These are phyloP conservation scores for Boletus eberwhitei DNA, from an alignment of 768 basidiomycete genomes.

Conservation along the genomic window DNA sequence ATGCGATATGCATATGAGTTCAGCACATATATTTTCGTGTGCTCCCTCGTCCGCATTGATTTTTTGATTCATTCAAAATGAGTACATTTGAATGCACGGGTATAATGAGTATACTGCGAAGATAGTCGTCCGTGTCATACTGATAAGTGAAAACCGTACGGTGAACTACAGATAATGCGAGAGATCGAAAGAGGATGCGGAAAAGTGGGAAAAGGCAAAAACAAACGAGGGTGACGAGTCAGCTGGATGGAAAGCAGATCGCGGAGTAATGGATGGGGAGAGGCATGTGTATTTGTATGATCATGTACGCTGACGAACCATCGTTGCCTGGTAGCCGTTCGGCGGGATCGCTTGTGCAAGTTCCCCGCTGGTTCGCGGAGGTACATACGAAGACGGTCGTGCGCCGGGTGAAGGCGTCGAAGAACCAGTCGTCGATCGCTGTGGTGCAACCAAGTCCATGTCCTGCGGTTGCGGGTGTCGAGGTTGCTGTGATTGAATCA, in stretches of 20 bases:
- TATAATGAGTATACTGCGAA: constrained; percentile 60
- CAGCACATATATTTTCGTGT: neutral
- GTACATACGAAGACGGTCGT: constrained; percentile 52
- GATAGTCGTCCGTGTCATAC: constrained; percentile 60
- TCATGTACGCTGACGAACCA: constrained; percentile 52
- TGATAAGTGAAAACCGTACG: constrained; percentile 41
- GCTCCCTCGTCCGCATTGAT: constrained; percentile 7
- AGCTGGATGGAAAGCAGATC: constrained; percentile 26
- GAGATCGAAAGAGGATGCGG: constrained; percentile 38
- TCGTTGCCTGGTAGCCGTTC: constrained; percentile 44
- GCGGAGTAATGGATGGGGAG: constrained; percentile 15
- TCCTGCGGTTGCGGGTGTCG: constrained; percentile 43
- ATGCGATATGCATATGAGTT: constrained; percentile 36
- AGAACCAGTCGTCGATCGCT: constrained; percentile 39
- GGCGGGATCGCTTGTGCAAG: constrained; percentile 38
- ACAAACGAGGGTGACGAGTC: constrained; percentile 27
- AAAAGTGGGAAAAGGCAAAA: constrained; percentile 22
- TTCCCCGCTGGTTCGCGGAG: constrained; percentile 44
- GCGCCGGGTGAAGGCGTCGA: constrained; percentile 34
- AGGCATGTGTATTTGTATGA: constrained; percentile 7
- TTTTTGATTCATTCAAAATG: constrained; percentile 35
- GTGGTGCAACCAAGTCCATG: constrained; percentile 35
- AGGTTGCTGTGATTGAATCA: constrained; percentile 43
- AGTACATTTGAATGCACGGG: constrained; percentile 44
- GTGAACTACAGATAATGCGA: constrained; percentile 64